These are phyloP conservation scores for Verbena officinalis DNA, from an alignment of 257 asterid genomes.

Conservation along the genomic window DNA sequence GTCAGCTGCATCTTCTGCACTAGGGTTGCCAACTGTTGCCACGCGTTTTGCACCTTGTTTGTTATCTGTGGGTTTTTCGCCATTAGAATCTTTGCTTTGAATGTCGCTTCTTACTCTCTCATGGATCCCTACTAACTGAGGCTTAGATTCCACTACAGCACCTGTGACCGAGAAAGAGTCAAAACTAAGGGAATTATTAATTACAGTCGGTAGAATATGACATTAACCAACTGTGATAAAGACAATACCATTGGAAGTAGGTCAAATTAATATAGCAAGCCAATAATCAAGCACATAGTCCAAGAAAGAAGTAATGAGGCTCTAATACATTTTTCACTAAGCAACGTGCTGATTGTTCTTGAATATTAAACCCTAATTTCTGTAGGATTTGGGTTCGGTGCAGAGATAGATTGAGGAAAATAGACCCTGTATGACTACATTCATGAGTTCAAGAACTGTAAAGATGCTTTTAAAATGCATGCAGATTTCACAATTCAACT, in stretches of 20 bases:
- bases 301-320: not conserved
- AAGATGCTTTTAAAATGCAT: not conserved
- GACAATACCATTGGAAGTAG: slow-evolving; percentile 6
- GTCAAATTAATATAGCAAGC: not conserved
- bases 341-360: not conserved
- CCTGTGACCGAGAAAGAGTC: slow-evolving; percentile 42
- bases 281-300: not conserved
- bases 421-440: too few species aligned
- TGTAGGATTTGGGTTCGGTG: too few species aligned
- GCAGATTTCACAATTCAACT: not conserved
- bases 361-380: not conserved
- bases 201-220: not conserved
- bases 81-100: slow-evolving; percentile 42
- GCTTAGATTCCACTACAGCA: slow-evolving; percentile 78
- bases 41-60: slow-evolving; percentile 64
- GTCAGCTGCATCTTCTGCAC: slow-evolving; percentile 84
- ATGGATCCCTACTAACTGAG: slow-evolving; percentile 81
- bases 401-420: too few species aligned
- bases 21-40: slow-evolving; percentile 64
- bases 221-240: not conserved
- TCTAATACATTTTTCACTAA: not conserved
- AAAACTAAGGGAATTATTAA: not conserved
- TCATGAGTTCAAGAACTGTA: not conserved
- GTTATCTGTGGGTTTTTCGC: slow-evolving; percentile 35
- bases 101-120: slow-evolving; percentile 96